Evolutionary conservation across 2,329 filamentous ascomycete species (phyloP), one percentile per base, ranked within the genome.

Genomic region (Nemania abortiva): DNA sequence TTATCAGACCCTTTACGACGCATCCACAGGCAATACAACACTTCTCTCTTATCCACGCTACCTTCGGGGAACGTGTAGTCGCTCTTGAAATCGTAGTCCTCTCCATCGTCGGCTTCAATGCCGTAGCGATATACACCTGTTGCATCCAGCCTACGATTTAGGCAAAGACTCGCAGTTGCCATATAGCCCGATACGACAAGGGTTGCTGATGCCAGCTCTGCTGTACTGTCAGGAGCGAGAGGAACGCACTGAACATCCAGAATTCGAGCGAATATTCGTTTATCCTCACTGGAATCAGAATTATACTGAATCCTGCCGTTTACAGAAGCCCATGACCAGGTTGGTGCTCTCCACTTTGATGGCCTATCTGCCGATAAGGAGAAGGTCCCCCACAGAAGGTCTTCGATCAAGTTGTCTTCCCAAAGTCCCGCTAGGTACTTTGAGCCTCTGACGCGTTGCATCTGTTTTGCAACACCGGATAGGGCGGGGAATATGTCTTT

Each of bases 241-340:
- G 55, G 55, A 10, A 18, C 27, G 39, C 55, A 58, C 47, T 58
- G 37, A 6, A 58, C n/a, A 9, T 31, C 39, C 24, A 58, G 7
- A 31, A 58, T 31, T 13, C 27, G 4, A 27, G 39, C 55, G 39
- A 47, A 58, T 1, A 11, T 47, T 24, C 13, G 37, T 6, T 29
- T 58, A 18, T 29, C 55, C 24, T 58, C 55, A 6, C 39, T 45
- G 55, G 55, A 47, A 15, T 31, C 24, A 20, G 55, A 58, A 45
- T 1, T 15, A 15, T 58, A 58, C n/a, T 20, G 39, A 3, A 58
- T 31, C 39, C 55, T 42, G 49, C 60, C 60, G 22, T 63, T 55
- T 29, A 63, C 22, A 34, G 61, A 63, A 5, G 52, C 61, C 61
- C 61, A 63, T 10, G 61, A 63, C 61, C 61, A 63, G 24, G 61